Conservation (phyloP, 345 rosid species). For the Geranium rotundifolium region DNA sequence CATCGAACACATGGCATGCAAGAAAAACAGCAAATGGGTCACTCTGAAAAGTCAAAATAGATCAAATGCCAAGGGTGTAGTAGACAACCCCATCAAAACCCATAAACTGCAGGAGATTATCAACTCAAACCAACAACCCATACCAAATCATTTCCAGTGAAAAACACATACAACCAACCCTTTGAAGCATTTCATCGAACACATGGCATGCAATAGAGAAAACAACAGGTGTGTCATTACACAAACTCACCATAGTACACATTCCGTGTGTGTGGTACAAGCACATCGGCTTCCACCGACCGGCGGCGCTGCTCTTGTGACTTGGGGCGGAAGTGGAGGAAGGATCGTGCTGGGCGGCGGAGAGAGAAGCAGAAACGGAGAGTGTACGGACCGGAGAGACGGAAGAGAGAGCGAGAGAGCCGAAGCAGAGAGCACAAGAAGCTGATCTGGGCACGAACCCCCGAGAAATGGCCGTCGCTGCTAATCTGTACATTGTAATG, state of each 20-base stretch:
- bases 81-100: no score
- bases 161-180: neutral
- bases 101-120: no score
- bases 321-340: constrained; percentile 5
- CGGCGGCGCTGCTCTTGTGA: neutral
- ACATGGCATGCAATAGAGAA: constrained; percentile 9
- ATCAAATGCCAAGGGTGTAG: no score
- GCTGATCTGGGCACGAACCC: neutral
- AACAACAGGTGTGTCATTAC: neutral
- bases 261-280: constrained; percentile 76
- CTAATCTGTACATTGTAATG: neutral
- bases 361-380: constrained; percentile 13
- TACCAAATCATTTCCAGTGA: no score
- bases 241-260: constrained; percentile 47
- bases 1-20: constrained; percentile 24
- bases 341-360: neutral
- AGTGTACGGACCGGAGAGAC: constrained; percentile 5
- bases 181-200: constrained; percentile 31
- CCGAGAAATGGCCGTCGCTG: neutral
- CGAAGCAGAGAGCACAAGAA: constrained; percentile 1
- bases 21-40: neutral
- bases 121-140: no score
- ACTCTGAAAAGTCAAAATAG: no score
- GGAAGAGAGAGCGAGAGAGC: constrained; percentile 9
- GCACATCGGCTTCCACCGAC: constrained; percentile 70